Percentiles rank a stretch among this genome's conserved stretches.
Evolutionary conservation across 2,329 filamentous ascomycete genomes (phyloP).

Genomic region (Talaromyces amestolkiae): DNA sequence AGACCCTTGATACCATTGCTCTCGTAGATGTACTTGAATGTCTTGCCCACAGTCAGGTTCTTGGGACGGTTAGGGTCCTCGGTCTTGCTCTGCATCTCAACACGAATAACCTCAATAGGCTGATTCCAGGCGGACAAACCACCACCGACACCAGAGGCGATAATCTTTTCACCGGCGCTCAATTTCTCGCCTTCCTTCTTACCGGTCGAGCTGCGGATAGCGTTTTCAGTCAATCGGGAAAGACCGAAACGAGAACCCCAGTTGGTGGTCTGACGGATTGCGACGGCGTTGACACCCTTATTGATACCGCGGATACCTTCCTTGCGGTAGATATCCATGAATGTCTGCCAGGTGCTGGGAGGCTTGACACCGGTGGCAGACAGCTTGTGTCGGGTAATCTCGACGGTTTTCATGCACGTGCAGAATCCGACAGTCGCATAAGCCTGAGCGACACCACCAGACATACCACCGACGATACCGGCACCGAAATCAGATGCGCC

Average conservation of each 20-base stretch:
- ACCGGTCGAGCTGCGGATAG: constrained; percentile 73
- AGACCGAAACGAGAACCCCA: constrained; percentile 97
- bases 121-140: constrained; percentile 98
- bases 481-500: constrained; percentile 84
- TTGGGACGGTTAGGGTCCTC: constrained; percentile 96
- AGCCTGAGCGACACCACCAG: constrained; percentile 92
- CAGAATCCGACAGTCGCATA: constrained; percentile 99
- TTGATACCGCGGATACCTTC: constrained; percentile 97
- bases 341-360: constrained; percentile 87
- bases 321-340: constrained; percentile 93
- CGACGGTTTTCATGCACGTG: constrained; percentile 99
- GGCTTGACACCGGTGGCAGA: constrained; percentile 78
- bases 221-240: constrained; percentile 83
- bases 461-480: constrained; percentile 88
- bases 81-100: constrained; percentile 99
- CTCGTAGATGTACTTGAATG: constrained; percentile 79
- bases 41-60: constrained; percentile 95
- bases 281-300: constrained; percentile 96
- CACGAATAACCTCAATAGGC: constrained; percentile 98
- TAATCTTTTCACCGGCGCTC: constrained; percentile 77
- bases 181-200: constrained; percentile 82
- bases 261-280: constrained; percentile 98
- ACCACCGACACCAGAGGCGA: constrained; percentile 82
- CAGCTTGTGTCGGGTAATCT: constrained; percentile 98
- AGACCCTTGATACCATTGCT: constrained; percentile 86